Conservation (phyloP, 257 asterid species). For the Nicotiana noctiflora region DNA sequence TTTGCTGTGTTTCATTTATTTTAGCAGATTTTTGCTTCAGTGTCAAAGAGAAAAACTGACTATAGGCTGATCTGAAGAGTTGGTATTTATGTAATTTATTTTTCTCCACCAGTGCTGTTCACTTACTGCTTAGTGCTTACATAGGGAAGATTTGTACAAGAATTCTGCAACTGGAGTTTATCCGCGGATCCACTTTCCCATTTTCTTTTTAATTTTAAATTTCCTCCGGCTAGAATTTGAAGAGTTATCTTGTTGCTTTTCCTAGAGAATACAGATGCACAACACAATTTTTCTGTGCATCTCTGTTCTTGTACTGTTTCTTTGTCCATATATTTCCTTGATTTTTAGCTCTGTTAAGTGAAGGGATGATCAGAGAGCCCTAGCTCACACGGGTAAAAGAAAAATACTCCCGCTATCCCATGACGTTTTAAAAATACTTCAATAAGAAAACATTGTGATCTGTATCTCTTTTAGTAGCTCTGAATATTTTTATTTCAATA, state of each 20-base stretch:
- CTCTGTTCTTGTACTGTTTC: background rate
- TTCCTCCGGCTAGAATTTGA: background rate
- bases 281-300: background rate
- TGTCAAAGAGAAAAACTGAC: background rate
- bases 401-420: background rate
- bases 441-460: background rate
- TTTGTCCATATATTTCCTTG: background rate
- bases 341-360: background rate
- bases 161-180: background rate
- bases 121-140: background rate
- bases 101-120: background rate
- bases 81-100: background rate
- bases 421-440: background rate
- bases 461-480: background rate
- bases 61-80: background rate
- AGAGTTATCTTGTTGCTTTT: slow-evolving; percentile 1
- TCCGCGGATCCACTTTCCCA: background rate
- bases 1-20: background rate
- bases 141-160: background rate
- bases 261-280: background rate
- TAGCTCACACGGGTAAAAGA: background rate
- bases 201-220: background rate
- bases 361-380: background rate
- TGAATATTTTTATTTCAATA: background rate
- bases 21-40: background rate